These are phyloP conservation scores for Nepenthes alata DNA, from an alignment of 179 eudicot species.

Conservation along the genomic window DNA sequence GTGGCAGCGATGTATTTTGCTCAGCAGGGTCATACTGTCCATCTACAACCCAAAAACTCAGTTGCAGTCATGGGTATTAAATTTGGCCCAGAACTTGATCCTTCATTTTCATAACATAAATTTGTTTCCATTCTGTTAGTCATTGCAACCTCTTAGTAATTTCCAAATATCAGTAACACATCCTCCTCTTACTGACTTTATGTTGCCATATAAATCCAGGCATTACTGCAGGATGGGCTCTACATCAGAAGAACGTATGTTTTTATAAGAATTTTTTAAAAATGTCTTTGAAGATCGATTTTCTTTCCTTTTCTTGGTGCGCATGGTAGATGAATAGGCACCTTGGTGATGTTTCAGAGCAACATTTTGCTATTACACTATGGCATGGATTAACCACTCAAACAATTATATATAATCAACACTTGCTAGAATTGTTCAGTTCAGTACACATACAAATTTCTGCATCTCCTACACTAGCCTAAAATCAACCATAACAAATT, in stretches of 20 bases:
- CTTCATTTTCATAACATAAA: background rate
- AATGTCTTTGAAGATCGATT: background rate
- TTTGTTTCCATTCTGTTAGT: background rate
- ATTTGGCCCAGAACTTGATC: slow-evolving; percentile 14
- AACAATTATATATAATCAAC: no score
- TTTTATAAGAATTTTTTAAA: background rate
- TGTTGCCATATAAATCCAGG: slow-evolving; percentile 29
- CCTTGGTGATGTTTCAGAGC: no score
- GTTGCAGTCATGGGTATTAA: slow-evolving; percentile 60
- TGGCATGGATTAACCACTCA: no score
- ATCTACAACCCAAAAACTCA: slow-evolving; percentile 32
- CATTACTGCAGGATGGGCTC: slow-evolving; percentile 77
- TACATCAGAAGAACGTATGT: slow-evolving; percentile 46
- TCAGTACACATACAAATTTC: no score
- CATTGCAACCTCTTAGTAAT: no score
- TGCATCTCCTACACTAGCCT: no score
- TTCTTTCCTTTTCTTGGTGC: background rate
- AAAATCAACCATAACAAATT: no score
- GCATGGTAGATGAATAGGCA: background rate
- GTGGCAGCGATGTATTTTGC: slow-evolving; percentile 54
- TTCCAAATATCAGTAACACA: background rate
- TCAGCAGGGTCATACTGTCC: slow-evolving; percentile 87
- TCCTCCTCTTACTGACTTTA: background rate
- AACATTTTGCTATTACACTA: no score
- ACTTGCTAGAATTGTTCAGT: no score